Base-by-base conservation (phyloP, 208 protist species). In the Endotrypanum monterogeii region DNA sequence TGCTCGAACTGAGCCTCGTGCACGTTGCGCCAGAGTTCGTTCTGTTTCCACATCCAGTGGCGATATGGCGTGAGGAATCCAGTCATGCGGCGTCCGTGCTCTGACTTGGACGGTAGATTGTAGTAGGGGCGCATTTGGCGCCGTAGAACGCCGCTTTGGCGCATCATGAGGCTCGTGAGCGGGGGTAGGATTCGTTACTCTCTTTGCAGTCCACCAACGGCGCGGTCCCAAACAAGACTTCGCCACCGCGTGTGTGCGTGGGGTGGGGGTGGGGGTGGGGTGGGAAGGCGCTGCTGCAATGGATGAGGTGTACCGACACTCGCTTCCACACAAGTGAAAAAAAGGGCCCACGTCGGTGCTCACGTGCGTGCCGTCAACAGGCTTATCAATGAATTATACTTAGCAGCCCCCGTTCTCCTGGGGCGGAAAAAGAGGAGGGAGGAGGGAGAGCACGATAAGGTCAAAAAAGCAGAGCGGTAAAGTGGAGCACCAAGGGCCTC, bases 1-100 rank as follows among this genome's bases (percentile, higher is more conserved):
- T 98, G 92, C 82, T 98, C 94, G 75, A 98, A 96, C 84, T 98
- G 94, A 2, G 91, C 89, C 84, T 98, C 91, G 78, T 98, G 92
- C 46, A 98, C 90, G 66, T 96, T 95, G 41, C 94, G 90, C 89
- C 90, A 98, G 35, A 98, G 83, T 81, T 98, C 94, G 69, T 96
- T 96, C 79, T 98, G 94, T 77, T 96, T 98, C 92, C 94, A 98
- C 89, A 95, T 94, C 90, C 91, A 98, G 71, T 96, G 91, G 18
- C 90, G 89, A 72, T 98, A 98, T 4, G 94, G 94, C 30, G 91
- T 95, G 58, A 96, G 75, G 61, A 95, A 96, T 32, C 90, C 90
- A n/a, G 91, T 96, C 90, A 96, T 96, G 67, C 87, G 88, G 35
- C 91, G 82, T 35, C 94, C 94, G 54, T 95, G 82, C 61, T 91